Percentiles rank a stretch among this genome's conserved stretches.
These are phyloP conservation scores for Pseudogymnoascus sp. DNA, from an alignment of 2,329 filamentous ascomycete genomes.

Conservation along the genomic window DNA sequence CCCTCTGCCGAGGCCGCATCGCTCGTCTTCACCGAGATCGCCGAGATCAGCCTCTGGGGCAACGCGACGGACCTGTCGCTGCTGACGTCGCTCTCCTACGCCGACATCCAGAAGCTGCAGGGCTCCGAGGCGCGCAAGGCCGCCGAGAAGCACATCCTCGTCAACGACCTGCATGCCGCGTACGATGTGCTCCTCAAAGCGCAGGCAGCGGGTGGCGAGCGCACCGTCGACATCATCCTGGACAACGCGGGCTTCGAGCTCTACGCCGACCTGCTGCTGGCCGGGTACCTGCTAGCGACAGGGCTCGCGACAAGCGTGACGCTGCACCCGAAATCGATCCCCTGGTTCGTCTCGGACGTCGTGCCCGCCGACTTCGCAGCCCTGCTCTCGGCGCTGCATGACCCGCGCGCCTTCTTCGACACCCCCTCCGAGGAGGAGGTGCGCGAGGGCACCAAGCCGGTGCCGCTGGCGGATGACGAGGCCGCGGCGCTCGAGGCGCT, in stretches of 20 bases:
- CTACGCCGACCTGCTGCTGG: slow-evolving; percentile 88
- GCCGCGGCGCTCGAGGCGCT: slow-evolving; percentile 62
- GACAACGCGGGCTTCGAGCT: slow-evolving; percentile 98
- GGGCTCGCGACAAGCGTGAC: slow-evolving; percentile 81
- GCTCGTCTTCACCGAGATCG: slow-evolving; percentile 83
- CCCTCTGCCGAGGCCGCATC: slow-evolving; percentile 61
- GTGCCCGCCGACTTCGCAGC: slow-evolving; percentile 75
- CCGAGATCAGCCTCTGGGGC: slow-evolving; percentile 93
- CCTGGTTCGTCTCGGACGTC: slow-evolving; percentile 98
- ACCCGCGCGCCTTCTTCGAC: slow-evolving; percentile 72
- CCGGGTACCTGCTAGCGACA: slow-evolving; percentile 78
- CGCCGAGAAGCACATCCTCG: slow-evolving; percentile 83
- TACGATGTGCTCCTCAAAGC: slow-evolving; percentile 63
- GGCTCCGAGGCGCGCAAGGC: slow-evolving; percentile 78
- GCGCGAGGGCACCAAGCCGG: slow-evolving; percentile 48
- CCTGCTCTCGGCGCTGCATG: slow-evolving; percentile 72
- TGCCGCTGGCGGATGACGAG: slow-evolving; percentile 61
- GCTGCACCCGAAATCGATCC: slow-evolving; percentile 87
- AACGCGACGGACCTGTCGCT: slow-evolving; percentile 93
- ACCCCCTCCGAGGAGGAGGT: slow-evolving; percentile 61
- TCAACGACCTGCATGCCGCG: slow-evolving; percentile 71
- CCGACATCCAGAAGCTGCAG: slow-evolving; percentile 95
- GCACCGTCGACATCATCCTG: slow-evolving; percentile 85
- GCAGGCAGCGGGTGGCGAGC: slow-evolving; percentile 52
- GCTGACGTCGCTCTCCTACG: slow-evolving; percentile 81